Evolutionary conservation across 805 yeast species (phyloP), one percentile per base, ranked within the genome.

Genomic region (Candida palmyrensis): DNA sequence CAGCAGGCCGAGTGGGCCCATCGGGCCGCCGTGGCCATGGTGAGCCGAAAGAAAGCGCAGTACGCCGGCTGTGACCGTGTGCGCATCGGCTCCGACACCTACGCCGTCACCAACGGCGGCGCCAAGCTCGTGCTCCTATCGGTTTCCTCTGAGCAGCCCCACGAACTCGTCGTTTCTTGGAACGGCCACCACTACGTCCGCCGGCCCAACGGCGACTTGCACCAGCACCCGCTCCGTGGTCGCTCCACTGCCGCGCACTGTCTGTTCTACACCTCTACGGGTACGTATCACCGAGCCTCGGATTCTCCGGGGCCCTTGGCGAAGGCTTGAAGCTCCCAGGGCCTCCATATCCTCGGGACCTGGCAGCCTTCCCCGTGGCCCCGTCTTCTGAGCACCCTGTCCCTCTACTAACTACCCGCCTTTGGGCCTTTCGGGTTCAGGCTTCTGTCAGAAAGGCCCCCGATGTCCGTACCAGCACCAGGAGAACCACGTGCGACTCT

Each of bases 391-490:
- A n/a, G n/a, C n/a, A n/a, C n/a, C n/a, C n/a, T 21, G 11, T 21
- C 9, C 9, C 23, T 11, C 11, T 21, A 21, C 23, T 21, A 21
- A 21, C 11, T 21, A 21, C 23, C 11, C 23, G 36, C 41, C 49
- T 47, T 40, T 34, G 51, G 37, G 40, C 43, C 49, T 48, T 45
- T 45, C 53, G 33, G 40, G 35, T 32, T 25, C 51, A 64, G 82
- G 83, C 2, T 48, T 55, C 12, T 80, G 92, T 48, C 57, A 59
- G 30, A 70, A 72, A 40, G 76, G 75, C 13, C 48, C 59, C 14
- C 38, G 48, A 4, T 84, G 92, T 50, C 60, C 59, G 16, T 79
- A 68, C 45, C 48, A 50, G 4, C 92, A 83, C 48, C 69, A 71
- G 30, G 54, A 61, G 15, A 41, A 57, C 4, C 76, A 67, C 29